Evolutionary conservation across 179 eudicot species (phyloP).

Genomic region (Silene vulgaris): DNA sequence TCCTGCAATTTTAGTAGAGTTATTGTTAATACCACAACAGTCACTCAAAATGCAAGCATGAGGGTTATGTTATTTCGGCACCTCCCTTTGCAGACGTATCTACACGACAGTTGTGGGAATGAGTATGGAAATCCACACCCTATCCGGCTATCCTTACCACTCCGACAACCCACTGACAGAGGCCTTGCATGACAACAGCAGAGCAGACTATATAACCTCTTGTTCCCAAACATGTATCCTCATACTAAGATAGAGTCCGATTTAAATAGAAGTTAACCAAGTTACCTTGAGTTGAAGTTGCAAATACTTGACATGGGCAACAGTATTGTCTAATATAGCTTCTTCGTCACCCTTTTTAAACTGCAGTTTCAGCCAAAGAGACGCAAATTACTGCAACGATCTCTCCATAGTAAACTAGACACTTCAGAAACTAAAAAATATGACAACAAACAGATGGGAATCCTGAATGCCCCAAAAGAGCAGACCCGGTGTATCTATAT

Average conservation of each 20-base stretch:
- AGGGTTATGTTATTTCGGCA: background rate
- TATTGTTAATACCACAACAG: background rate
- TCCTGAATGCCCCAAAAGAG: background rate
- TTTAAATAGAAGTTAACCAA: background rate
- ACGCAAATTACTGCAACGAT: background rate
- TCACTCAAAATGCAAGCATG: slow-evolving; percentile 3
- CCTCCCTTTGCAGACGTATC: too few relatives aligned
- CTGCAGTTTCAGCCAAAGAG: slow-evolving; percentile 14
- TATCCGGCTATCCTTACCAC: too few relatives aligned
- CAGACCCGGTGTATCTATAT: background rate
- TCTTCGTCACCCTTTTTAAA: slow-evolving; percentile 10
- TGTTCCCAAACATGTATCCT: too few relatives aligned
- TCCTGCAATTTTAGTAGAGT: slow-evolving; percentile 8
- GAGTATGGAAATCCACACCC: too few relatives aligned
- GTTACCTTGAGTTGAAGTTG: slow-evolving; percentile 22
- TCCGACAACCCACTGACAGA: too few relatives aligned
- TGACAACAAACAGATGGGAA: background rate
- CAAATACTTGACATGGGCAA: slow-evolving; percentile 18
- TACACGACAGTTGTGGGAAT: too few relatives aligned
- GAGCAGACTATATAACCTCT: too few relatives aligned
- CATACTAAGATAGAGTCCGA: too few relatives aligned
- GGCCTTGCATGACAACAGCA: too few relatives aligned
- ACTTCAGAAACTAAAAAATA: background rate
- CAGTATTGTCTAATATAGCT: slow-evolving; percentile 6
- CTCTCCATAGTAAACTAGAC: background rate